These are phyloP conservation scores for Ophiosphaerella narmari DNA, from an alignment of 2,329 filamentous ascomycete genomes.

Conservation along the genomic window DNA sequence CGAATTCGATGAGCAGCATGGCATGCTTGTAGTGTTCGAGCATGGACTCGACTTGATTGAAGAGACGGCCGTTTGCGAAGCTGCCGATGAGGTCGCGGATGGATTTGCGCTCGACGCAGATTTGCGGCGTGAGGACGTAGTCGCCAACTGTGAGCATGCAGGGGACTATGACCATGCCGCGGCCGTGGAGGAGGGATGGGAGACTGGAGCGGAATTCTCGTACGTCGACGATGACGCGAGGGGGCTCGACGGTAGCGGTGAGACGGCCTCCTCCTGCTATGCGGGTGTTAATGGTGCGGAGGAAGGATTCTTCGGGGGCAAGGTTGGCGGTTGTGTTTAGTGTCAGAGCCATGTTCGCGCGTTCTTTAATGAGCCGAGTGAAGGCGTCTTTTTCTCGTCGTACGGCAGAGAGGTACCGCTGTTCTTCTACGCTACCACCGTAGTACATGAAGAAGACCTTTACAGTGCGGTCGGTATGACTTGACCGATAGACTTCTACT, in stretches of 20 bases:
- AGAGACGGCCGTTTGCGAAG: slow-evolving; percentile 88
- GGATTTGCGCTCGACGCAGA: slow-evolving; percentile 94
- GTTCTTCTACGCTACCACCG: slow-evolving; percentile 90
- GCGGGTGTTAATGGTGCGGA: slow-evolving; percentile 93
- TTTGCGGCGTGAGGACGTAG: slow-evolving; percentile 88
- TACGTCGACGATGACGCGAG: slow-evolving; percentile 91
- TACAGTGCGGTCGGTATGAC: slow-evolving; percentile 85
- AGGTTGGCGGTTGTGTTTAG: slow-evolving; percentile 69
- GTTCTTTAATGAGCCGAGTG: slow-evolving; percentile 91
- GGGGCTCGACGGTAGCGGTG: slow-evolving; percentile 80
- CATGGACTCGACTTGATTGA: slow-evolving; percentile 92
- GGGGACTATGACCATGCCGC: slow-evolving; percentile 84
- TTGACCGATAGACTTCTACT: slow-evolving; percentile 94
- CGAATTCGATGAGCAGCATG: slow-evolving; percentile 96
- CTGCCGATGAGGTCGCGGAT: slow-evolving; percentile 89
- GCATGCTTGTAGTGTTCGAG: slow-evolving; percentile 86
- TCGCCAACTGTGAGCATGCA: slow-evolving; percentile 97
- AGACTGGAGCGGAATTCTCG: slow-evolving; percentile 94
- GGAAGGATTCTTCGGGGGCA: slow-evolving; percentile 87
- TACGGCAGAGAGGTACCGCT: slow-evolving; percentile 85
- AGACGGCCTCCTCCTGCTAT: slow-evolving; percentile 92
- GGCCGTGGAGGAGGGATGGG: slow-evolving; percentile 87
- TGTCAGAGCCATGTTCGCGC: slow-evolving; percentile 88
- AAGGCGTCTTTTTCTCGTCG: slow-evolving; percentile 97
- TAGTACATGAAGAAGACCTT: slow-evolving; percentile 98